Conservation (phyloP, 345 rosid genomes). For the Sisymbrium irio region DNA sequence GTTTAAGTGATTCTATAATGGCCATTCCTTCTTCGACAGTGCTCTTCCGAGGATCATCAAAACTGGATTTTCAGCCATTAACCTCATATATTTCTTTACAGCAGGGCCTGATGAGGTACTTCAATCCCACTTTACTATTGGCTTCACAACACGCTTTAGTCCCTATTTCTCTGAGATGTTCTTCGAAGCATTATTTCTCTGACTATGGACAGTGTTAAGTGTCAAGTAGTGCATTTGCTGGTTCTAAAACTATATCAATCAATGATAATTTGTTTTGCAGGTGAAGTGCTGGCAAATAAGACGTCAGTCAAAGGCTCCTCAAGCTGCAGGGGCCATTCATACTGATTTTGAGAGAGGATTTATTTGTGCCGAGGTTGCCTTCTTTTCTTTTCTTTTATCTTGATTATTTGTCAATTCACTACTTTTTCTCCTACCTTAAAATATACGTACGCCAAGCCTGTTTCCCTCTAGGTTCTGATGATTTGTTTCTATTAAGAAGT, state of each 20-base stretch:
- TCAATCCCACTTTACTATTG: background rate
- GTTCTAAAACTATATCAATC: background rate
- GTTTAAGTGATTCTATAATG: conserved; percentile 1
- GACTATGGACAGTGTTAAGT: background rate
- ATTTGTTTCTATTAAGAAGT: background rate
- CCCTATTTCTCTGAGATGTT: background rate
- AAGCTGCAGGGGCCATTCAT: conserved; percentile 96
- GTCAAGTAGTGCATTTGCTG: background rate
- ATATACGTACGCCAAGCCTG: background rate
- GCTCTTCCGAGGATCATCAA: conserved; percentile 95
- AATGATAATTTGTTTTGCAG: conserved; percentile 42
- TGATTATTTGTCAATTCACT: conserved; percentile 1
- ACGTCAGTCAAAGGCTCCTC: conserved; percentile 92
- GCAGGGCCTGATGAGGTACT: conserved; percentile 97
- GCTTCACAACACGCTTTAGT: background rate
- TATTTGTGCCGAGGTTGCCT: conserved; percentile 91
- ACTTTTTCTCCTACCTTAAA: background rate
- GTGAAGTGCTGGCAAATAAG: conserved; percentile 99
- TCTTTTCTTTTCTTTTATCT: conserved; percentile 24
- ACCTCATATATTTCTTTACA: conserved; percentile 96
- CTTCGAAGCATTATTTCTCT: background rate
- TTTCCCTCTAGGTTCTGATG: background rate
- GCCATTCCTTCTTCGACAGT: conserved; percentile 41
- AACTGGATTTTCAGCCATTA: conserved; percentile 94
- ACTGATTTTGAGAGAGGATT: conserved; percentile 95